Evolutionary conservation across 495 filamentous ascomycete genomes (phyloP).

Genomic region (Penicillium canariense): DNA sequence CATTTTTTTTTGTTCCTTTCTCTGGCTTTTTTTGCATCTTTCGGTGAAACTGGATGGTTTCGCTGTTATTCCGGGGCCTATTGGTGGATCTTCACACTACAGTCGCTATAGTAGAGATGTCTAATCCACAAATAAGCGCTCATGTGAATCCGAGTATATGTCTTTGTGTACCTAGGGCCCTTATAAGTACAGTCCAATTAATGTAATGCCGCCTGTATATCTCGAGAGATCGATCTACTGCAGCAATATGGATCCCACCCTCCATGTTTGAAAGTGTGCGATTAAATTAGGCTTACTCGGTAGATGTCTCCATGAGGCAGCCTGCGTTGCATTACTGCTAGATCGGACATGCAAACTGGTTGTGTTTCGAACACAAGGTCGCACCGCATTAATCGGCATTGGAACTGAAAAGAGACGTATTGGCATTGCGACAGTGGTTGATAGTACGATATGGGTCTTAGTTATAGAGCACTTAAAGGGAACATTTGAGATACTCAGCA

Average conservation of each 20-base stretch:
- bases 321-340: not conserved
- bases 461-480: too few relatives aligned
- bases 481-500: not conserved
- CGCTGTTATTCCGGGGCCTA: not conserved
- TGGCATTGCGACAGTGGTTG: not conserved
- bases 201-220: too few relatives aligned
- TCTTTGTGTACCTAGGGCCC: too few relatives aligned
- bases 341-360: not conserved
- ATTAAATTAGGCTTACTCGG: not conserved
- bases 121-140: slow-evolving; percentile 23
- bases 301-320: not conserved
- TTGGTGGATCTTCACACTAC: slow-evolving; percentile 11
- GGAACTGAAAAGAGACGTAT: not conserved
- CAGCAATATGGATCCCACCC: too few relatives aligned
- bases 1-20: slow-evolving; percentile 1
- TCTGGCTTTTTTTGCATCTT: not conserved
- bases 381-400: not conserved
- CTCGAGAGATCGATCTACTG: not conserved
- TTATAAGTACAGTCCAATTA: too few relatives aligned
- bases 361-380: not conserved
- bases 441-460: not conserved
- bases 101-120: slow-evolving; percentile 29
- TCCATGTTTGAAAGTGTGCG: not conserved
- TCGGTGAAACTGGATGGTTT: slow-evolving; percentile 5
- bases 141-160: not conserved